A percentile compares a stretch with the other conserved stretches of the same genome.
These are phyloP conservation scores for Cyclocybe aegerita DNA, from an alignment of 768 basidiomycete genomes.

Conservation along the genomic window DNA sequence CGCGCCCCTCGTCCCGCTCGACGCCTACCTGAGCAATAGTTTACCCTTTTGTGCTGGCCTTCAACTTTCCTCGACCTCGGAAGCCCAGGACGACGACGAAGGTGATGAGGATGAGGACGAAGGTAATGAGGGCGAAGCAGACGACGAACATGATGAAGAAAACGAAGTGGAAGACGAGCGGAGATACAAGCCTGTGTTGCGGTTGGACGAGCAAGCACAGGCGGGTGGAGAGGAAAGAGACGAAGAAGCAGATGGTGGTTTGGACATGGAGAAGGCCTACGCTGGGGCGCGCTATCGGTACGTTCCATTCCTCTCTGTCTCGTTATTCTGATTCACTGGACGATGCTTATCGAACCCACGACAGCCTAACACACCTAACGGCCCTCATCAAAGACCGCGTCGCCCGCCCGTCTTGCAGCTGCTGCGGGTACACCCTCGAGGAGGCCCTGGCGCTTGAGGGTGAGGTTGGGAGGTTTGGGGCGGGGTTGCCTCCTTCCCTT, in stretches of 20 bases:
- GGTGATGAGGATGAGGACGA: constrained; percentile 8
- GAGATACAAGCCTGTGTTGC: no score
- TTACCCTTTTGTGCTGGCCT: constrained; percentile 48
- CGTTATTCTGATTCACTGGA: background rate
- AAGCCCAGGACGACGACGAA: background rate
- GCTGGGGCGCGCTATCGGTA: constrained; percentile 64
- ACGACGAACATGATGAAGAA: background rate
- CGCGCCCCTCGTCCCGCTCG: constrained; percentile 54
- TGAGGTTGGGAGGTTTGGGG: constrained; percentile 54
- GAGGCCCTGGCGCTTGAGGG: constrained; percentile 57
- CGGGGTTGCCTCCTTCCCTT: constrained; percentile 49
- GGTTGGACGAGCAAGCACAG: no score
- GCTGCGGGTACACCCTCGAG: constrained; percentile 55
- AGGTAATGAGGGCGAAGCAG: constrained; percentile 7
- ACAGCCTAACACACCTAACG: constrained; percentile 62
- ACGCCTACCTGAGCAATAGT: constrained; percentile 47
- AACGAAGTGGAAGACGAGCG: background rate
- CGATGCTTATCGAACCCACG: background rate
- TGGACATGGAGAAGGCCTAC: background rate
- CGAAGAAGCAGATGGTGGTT: no score
- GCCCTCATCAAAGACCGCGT: constrained; percentile 58
- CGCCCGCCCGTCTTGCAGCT: constrained; percentile 31
- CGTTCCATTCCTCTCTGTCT: constrained; percentile 16
- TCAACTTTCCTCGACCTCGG: background rate
- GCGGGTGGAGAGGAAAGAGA: no score